Percentiles rank a stretch among this genome's conserved stretches.
Conservation (phyloP, 805 yeast species). For the Candida coleopterorum region DNA sequence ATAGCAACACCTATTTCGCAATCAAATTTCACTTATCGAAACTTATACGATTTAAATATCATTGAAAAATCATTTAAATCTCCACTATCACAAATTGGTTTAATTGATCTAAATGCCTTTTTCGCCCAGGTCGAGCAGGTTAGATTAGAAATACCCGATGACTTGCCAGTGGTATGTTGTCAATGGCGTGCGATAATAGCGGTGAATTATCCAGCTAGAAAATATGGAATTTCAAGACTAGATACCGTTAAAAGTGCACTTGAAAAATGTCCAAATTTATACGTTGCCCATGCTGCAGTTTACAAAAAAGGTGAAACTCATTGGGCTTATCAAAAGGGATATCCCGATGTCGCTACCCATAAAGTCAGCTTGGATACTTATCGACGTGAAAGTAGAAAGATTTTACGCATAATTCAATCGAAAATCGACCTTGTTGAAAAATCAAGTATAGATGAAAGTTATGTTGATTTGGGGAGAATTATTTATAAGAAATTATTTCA, state of each 20-base stretch:
- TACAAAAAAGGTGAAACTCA: constrained; percentile 79
- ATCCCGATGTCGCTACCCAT: constrained; percentile 58
- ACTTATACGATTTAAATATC: constrained; percentile 46
- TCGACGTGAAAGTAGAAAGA: constrained; percentile 78
- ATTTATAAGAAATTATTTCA: constrained; percentile 42
- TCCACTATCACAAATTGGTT: constrained; percentile 75
- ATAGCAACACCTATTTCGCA: neutral
- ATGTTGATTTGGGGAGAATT: constrained; percentile 72
- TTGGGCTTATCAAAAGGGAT: constrained; percentile 68
- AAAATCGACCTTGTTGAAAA: constrained; percentile 74
- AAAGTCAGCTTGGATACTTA: constrained; percentile 92
- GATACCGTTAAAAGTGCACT: constrained; percentile 65
- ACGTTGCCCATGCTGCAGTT: constrained; percentile 90
- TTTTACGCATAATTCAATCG: constrained; percentile 57
- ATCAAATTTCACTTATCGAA: constrained; percentile 41
- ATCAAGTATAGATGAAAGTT: constrained; percentile 95
- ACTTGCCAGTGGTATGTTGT: constrained; percentile 87
- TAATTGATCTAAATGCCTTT: constrained; percentile 90
- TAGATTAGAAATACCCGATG: constrained; percentile 55
- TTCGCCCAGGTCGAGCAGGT: constrained; percentile 92
- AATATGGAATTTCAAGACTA: constrained; percentile 76
- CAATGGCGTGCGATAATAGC: constrained; percentile 93
- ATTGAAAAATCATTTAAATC: constrained; percentile 48
- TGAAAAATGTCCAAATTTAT: constrained; percentile 68
- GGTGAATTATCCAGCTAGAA: constrained; percentile 84